These are phyloP conservation scores for Sporothrix brasiliensis DNA, from an alignment of 2,329 filamentous ascomycete species.

Conservation along the genomic window DNA sequence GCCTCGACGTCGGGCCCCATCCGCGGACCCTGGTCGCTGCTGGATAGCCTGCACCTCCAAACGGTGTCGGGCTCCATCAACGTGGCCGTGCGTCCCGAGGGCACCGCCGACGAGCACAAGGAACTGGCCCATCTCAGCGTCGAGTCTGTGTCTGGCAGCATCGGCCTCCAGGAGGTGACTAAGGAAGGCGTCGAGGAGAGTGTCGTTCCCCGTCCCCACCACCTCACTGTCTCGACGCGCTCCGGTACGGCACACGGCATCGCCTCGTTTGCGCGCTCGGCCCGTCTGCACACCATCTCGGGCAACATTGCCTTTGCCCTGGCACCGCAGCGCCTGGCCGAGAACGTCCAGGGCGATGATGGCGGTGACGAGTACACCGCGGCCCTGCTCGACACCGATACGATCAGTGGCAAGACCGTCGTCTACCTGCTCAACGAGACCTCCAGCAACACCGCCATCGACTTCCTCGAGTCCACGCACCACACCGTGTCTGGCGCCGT, in stretches of 20 bases:
- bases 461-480: slow-evolving; percentile 49
- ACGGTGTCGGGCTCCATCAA: slow-evolving; percentile 51
- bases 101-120: slow-evolving; percentile 40
- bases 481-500: slow-evolving; percentile 51
- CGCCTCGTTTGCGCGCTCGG: slow-evolving; percentile 47
- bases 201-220: slow-evolving; percentile 46
- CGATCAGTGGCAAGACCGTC: slow-evolving; percentile 49
- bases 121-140: slow-evolving; percentile 48
- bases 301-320: slow-evolving; percentile 49
- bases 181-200: background rate
- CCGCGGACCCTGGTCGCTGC: slow-evolving; percentile 55
- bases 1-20: slow-evolving; percentile 51
- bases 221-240: slow-evolving; percentile 49
- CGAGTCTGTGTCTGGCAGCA: slow-evolving; percentile 49
- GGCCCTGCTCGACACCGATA: slow-evolving; percentile 46
- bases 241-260: slow-evolving; percentile 51
- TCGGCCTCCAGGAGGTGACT: slow-evolving; percentile 42
- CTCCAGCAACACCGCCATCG: slow-evolving; percentile 40
- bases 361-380: background rate
- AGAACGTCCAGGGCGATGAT: background rate
- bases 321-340: slow-evolving; percentile 41
- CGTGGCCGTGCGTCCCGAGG: slow-evolving; percentile 42
- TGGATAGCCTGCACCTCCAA: slow-evolving; percentile 51
- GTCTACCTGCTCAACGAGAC: slow-evolving; percentile 43
- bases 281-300: slow-evolving; percentile 47